phyloP scores from a whole-genome alignment of 1,284 basidiomycete genomes.

The Puccinia novopanici region DNA sequence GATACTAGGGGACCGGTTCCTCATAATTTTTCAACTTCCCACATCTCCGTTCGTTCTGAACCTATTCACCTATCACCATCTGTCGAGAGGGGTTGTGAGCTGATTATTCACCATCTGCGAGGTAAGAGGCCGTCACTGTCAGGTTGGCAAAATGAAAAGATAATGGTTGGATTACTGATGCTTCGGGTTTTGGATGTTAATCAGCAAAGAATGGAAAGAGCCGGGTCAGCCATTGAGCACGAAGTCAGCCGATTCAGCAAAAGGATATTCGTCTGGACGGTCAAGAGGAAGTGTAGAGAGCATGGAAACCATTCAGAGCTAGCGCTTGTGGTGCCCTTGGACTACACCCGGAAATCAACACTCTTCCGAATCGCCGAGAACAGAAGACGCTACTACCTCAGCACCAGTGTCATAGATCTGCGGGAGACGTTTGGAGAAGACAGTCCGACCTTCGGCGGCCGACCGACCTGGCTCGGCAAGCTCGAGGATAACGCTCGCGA shows the following conservation, averaged over 20 bases:
- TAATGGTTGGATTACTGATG: no score
- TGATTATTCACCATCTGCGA: no score
- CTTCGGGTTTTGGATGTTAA: no score
- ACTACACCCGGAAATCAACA: constrained; percentile 2
- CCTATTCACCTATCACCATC: no score
- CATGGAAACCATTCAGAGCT: no score
- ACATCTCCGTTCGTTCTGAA: no score
- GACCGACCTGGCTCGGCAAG: neutral
- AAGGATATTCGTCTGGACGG: constrained; percentile 11
- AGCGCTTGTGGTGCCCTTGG: neutral
- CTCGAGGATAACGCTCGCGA: neutral
- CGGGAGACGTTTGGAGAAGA: neutral
- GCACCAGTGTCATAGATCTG: neutral
- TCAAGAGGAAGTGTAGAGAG: neutral
- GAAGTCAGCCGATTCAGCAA: constrained; percentile 4
- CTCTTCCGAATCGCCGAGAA: neutral
- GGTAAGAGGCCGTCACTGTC: no score
- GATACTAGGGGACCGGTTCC: no score
- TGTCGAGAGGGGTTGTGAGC: no score
- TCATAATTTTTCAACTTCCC: no score
- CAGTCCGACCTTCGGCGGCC: neutral
- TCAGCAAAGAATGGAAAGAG: neutral
- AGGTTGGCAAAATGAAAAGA: no score
- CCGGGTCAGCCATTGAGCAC: neutral
- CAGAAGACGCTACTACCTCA: neutral